Conservation (phyloP, 257 asterid genomes). For the Lantana camara region DNA sequence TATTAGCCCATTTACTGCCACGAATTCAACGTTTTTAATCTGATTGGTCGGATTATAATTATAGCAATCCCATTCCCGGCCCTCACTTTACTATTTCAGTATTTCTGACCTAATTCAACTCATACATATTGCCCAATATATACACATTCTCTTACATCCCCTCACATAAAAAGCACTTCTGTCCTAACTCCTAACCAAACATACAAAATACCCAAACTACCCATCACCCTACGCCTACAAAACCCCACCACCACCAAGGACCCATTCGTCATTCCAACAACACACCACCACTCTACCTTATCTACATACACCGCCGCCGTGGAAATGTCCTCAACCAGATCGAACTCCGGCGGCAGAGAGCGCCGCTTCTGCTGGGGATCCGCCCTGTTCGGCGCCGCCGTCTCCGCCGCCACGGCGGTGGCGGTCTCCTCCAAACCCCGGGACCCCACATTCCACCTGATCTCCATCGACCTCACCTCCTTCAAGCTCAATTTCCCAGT, state of each 20-base stretch:
- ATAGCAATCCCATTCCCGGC: no score
- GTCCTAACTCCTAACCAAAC: no score
- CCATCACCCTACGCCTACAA: background rate
- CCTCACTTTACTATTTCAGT: no score
- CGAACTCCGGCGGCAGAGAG: constrained; percentile 28
- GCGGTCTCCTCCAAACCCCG: constrained; percentile 62
- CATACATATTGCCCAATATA: background rate
- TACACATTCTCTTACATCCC: background rate
- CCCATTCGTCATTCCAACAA: background rate
- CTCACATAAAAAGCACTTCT: background rate
- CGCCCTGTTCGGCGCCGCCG: constrained; percentile 79
- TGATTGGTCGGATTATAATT: no score
- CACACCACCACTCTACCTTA: background rate
- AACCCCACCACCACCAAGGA: background rate
- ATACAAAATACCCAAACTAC: constrained; percentile 19
- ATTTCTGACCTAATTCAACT: background rate
- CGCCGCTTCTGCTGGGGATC: constrained; percentile 80
- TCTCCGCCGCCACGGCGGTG: constrained; percentile 55
- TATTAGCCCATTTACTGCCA: no score
- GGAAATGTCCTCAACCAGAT: background rate
- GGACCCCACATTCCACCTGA: constrained; percentile 79
- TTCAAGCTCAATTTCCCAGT: constrained; percentile 83
- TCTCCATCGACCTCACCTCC: constrained; percentile 85
- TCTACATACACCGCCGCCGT: background rate
- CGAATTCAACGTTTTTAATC: no score